Conservation (phyloP, 345 rosid species). For the Pistacia integerrima region DNA sequence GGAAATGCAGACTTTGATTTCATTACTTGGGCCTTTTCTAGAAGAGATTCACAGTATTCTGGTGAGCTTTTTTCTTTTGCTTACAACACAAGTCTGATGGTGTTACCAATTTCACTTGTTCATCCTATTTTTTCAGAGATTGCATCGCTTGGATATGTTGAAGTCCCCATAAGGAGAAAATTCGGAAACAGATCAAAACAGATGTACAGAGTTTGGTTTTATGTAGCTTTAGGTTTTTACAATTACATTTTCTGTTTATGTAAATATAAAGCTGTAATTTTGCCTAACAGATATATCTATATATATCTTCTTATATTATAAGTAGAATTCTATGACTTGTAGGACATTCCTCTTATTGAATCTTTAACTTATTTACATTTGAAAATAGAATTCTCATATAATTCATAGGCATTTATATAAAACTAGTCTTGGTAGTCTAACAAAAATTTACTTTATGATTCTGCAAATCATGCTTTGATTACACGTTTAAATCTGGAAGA, state of each 20-base stretch:
- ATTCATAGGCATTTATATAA: too few relatives aligned
- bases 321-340: neutral
- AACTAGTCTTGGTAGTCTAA: too few relatives aligned
- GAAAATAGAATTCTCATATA: too few relatives aligned
- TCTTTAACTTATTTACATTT: neutral
- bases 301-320: neutral
- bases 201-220: conserved; percentile 19
- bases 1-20: conserved; percentile 58
- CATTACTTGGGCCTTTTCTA: conserved; percentile 56
- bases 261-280: conserved; percentile 29
- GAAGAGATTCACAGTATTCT: conserved; percentile 62
- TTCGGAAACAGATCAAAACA: neutral
- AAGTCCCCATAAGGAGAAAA: conserved; percentile 50
- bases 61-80: conserved; percentile 39
- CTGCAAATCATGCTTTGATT: too few relatives aligned
- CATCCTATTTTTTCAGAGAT: conserved; percentile 44
- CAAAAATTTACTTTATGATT: too few relatives aligned
- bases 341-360: neutral
- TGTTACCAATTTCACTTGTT: neutral
- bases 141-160: conserved; percentile 53
- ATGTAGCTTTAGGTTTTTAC: conserved; percentile 3
- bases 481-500: too few relatives aligned
- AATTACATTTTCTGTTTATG: conserved; percentile 11
- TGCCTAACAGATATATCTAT: neutral
- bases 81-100: neutral